These are phyloP conservation scores for Wolfiporia cocos DNA, from an alignment of 1,284 basidiomycete genomes.

Conservation along the genomic window DNA sequence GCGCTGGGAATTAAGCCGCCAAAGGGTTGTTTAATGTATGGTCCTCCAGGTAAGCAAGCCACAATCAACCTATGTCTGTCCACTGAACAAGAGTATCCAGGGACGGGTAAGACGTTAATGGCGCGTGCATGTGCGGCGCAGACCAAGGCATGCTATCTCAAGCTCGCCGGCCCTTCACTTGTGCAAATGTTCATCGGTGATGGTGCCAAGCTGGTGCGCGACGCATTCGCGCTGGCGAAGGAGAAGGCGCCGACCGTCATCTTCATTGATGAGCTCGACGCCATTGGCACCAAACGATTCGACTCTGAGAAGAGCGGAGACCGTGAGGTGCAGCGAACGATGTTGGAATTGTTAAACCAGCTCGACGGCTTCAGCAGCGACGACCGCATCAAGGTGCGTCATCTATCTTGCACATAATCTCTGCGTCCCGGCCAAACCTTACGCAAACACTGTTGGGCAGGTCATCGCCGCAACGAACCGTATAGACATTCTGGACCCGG, in stretches of 20 bases:
- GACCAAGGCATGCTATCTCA: conserved; percentile 78
- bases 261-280: conserved; percentile 80
- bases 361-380: conserved; percentile 82
- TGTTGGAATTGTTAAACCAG: conserved; percentile 78
- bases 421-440: no score
- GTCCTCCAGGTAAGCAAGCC: conserved; percentile 53
- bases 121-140: conserved; percentile 78
- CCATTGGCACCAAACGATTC: conserved; percentile 78
- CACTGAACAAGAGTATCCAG: no score
- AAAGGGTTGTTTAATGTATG: conserved; percentile 79
- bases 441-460: conserved; percentile 33
- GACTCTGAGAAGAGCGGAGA: conserved; percentile 78
- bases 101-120: conserved; percentile 75
- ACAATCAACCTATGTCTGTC: not conserved
- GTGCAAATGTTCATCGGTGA: conserved; percentile 86
- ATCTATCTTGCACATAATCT: conserved; percentile 1
- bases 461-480: conserved; percentile 99
- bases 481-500: conserved; percentile 93
- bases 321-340: conserved; percentile 76
- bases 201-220: conserved; percentile 74
- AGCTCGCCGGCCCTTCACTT: conserved; percentile 73
- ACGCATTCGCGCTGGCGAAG: conserved; percentile 74
- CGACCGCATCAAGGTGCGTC: conserved; percentile 84
- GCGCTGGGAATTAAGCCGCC: conserved; percentile 76
- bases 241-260: conserved; percentile 78